Conservation (phyloP, 148 eudicot genomes). For the Amaranthus palmeri region DNA sequence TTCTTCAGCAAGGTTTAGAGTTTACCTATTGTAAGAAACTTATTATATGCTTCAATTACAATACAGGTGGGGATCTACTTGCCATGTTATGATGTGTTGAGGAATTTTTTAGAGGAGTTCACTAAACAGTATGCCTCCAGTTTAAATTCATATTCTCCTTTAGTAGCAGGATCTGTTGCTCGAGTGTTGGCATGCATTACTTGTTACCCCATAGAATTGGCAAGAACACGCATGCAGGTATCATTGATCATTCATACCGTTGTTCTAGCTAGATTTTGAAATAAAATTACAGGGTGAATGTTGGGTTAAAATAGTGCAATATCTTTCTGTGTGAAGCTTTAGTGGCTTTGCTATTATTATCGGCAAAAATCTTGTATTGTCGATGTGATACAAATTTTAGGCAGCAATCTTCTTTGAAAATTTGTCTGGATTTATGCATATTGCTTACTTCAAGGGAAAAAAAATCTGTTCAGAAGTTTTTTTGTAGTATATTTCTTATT, state of each 20-base stretch:
- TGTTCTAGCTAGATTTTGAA: not conserved
- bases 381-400: not conserved
- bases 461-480: not conserved
- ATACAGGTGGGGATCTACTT: slow-evolving; percentile 81
- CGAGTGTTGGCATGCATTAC: slow-evolving; percentile 76
- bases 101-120: slow-evolving; percentile 51
- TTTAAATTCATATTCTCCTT: slow-evolving; percentile 64
- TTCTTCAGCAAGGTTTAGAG: not conserved
- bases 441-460: not conserved
- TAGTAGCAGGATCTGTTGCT: slow-evolving; percentile 79
- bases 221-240: slow-evolving; percentile 98
- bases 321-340: not conserved
- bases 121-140: slow-evolving; percentile 43
- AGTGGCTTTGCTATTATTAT: not conserved
- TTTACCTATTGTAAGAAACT: not conserved
- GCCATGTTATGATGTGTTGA: slow-evolving; percentile 78
- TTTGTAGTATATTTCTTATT: not conserved
- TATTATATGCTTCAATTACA: not conserved
- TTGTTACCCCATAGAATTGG: slow-evolving; percentile 91
- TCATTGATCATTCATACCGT: not conserved
- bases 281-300: not conserved
- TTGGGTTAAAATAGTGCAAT: not conserved
- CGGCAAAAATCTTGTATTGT: not conserved
- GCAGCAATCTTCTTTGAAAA: not conserved
- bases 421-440: not conserved